A percentile compares a stretch with the other conserved stretches of the same genome.
phyloP scores from a whole-genome alignment of 345 rosid genomes.

The Eucalyptus sideroxylon region DNA sequence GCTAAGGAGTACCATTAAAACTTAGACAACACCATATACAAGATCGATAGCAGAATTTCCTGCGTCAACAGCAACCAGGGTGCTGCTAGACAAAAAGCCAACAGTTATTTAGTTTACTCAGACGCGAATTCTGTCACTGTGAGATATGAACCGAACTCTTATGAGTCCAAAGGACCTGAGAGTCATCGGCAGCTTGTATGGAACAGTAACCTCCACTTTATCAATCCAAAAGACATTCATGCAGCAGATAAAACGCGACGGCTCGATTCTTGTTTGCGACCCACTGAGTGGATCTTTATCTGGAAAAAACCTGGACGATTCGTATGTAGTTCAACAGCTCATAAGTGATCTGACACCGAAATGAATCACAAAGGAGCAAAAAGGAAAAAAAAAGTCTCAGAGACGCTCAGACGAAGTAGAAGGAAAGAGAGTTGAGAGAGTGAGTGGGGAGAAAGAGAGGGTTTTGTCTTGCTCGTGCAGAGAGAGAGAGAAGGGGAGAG shows the following conservation, averaged over 20 bases:
- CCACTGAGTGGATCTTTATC: background rate
- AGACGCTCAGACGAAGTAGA: no score
- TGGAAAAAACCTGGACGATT: no score
- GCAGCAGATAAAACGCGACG: background rate
- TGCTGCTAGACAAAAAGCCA: background rate
- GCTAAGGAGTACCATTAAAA: background rate
- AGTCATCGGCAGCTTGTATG: background rate
- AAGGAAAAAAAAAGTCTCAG: no score
- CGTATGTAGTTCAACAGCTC: no score
- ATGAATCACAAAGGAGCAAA: no score
- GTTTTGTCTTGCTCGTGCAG: no score
- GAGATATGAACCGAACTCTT: background rate
- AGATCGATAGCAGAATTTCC: background rate
- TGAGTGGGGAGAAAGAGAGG: no score
- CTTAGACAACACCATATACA: background rate
- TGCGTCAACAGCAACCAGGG: background rate
- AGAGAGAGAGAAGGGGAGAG: no score
- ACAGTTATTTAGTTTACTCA: background rate
- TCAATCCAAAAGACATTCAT: background rate
- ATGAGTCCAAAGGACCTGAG: background rate
- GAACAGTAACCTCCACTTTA: background rate
- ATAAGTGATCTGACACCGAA: no score
- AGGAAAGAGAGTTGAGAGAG: no score
- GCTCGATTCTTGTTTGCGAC: background rate
- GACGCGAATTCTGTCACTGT: background rate